Evolutionary conservation across 75 land plant genomes (phyloP).

Genomic region (Pinus taeda): DNA sequence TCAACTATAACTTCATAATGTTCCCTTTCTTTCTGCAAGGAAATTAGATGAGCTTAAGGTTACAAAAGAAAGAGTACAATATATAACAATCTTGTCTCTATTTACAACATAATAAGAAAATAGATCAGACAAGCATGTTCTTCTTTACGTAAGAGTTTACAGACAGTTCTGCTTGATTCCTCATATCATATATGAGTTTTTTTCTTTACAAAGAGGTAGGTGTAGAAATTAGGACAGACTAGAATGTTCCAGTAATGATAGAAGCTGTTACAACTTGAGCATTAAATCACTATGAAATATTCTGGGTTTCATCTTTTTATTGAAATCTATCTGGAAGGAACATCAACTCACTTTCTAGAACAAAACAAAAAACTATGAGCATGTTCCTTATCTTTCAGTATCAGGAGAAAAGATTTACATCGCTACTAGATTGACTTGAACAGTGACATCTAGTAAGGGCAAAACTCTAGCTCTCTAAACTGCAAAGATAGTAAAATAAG

Average conservation of each 20-base stretch:
- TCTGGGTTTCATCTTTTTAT: too few species aligned
- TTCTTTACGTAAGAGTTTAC: background rate
- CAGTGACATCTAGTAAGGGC: background rate
- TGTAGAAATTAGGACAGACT: background rate
- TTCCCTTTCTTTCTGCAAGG: slow-evolving; percentile 55
- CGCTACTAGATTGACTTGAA: background rate
- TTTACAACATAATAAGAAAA: background rate
- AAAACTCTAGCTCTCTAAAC: background rate
- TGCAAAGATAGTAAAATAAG: background rate
- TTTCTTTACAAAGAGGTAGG: background rate
- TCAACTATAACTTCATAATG: slow-evolving; percentile 47
- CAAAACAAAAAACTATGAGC: too few species aligned
- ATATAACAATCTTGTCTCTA: background rate
- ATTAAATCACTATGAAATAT: too few species aligned
- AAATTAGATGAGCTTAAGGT: background rate
- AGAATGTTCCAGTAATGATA: too few species aligned
- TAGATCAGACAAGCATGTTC: background rate
- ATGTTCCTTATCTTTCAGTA: too few species aligned
- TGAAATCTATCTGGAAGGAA: too few species aligned
- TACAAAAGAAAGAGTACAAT: background rate
- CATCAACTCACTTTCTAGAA: too few species aligned
- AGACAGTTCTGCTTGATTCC: background rate
- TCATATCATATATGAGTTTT: background rate
- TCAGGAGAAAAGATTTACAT: background rate
- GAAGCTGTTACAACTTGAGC: too few species aligned